phyloP scores from a whole-genome alignment of 257 asterid genomes.

The Coffea eugenioides region DNA sequence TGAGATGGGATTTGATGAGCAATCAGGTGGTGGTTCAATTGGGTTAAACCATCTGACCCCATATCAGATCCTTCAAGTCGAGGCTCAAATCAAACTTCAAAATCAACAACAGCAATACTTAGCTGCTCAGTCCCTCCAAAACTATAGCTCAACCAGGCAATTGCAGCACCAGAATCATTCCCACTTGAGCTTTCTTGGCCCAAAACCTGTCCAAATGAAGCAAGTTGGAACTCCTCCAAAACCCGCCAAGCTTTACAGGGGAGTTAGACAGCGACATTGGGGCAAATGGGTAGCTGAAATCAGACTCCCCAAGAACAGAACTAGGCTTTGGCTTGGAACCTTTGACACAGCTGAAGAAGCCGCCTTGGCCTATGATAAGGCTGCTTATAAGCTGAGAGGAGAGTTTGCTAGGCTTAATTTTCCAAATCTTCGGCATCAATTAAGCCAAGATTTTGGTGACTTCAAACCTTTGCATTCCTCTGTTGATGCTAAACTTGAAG shows the following conservation, averaged over 20 bases:
- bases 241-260: slow-evolving; percentile 74
- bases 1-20: slow-evolving; percentile 42
- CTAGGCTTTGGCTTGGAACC: slow-evolving; percentile 92
- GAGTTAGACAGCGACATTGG: slow-evolving; percentile 92
- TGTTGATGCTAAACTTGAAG: slow-evolving; percentile 79
- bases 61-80: slow-evolving; percentile 69
- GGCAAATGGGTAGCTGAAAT: slow-evolving; percentile 98
- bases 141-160: slow-evolving; percentile 7
- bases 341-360: slow-evolving; percentile 91
- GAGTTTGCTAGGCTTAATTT: slow-evolving; percentile 81
- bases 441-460: slow-evolving; percentile 38
- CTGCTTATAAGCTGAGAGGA: slow-evolving; percentile 85
- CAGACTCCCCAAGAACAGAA: slow-evolving; percentile 81
- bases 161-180: slow-evolving; percentile 24
- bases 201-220: slow-evolving; percentile 63
- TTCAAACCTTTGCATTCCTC: slow-evolving; percentile 68
- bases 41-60: slow-evolving; percentile 61
- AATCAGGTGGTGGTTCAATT: slow-evolving; percentile 32
- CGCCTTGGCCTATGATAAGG: slow-evolving; percentile 79
- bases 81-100: slow-evolving; percentile 59
- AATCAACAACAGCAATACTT: slow-evolving; percentile 39
- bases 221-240: slow-evolving; percentile 45
- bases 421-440: slow-evolving; percentile 64
- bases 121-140: slow-evolving; percentile 12
- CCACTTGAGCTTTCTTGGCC: slow-evolving; percentile 43